These are phyloP conservation scores for Pichia pseudocactophila DNA, from an alignment of 805 yeast species.

Conservation along the genomic window DNA sequence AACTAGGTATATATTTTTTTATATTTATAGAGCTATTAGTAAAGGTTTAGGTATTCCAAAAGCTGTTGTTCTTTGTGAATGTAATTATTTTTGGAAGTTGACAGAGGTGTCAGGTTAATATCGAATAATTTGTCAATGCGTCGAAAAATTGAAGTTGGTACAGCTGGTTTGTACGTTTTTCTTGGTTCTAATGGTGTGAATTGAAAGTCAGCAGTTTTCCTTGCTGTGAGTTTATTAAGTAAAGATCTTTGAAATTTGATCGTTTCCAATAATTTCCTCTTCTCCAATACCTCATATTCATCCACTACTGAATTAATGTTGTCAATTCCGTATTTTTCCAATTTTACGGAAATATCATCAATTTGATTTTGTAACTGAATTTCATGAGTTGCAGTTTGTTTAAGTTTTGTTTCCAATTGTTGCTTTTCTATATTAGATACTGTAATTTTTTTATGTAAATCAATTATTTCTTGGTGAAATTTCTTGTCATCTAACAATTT, in stretches of 20 bases:
- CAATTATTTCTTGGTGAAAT: slow-evolving; percentile 2
- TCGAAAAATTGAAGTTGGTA: neutral
- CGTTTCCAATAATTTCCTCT: slow-evolving; percentile 6
- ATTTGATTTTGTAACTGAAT: neutral
- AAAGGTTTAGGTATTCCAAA: slow-evolving; percentile 2
- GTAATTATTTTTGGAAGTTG: neutral
- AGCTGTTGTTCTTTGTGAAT: neutral
- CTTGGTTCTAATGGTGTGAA: neutral
- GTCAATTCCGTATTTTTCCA: slow-evolving; percentile 6
- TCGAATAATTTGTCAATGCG: slow-evolving; percentile 3
- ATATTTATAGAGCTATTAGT: neutral
- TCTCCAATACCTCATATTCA: slow-evolving; percentile 8
- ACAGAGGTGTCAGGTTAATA: neutral
- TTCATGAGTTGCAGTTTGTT: neutral
- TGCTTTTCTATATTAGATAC: neutral
- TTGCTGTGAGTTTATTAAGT: slow-evolving; percentile 5
- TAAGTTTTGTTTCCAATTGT: neutral
- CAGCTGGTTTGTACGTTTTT: neutral
- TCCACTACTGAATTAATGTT: neutral
- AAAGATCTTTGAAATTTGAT: slow-evolving; percentile 10
- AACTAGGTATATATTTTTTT: too few species aligned
- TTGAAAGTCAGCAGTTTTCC: neutral
- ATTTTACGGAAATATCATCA: neutral
- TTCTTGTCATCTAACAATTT: slow-evolving; percentile 18
- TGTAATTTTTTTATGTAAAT: neutral